Evolutionary conservation across 805 yeast species (phyloP).

Genomic region (Saturnispora sanitii): DNA sequence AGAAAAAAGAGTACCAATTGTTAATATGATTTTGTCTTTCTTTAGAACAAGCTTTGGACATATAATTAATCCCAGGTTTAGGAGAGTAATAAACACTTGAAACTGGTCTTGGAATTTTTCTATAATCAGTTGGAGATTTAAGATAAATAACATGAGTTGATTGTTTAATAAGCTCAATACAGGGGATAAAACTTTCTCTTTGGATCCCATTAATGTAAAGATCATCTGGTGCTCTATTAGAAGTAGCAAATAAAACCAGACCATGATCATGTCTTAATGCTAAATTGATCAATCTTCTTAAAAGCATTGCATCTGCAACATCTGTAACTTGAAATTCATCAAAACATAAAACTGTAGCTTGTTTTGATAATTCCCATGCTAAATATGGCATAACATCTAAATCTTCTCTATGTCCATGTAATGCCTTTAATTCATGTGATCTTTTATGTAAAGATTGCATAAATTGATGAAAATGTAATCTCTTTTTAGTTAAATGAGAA

Average conservation of each 20-base stretch:
- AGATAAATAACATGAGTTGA: conserved; percentile 69
- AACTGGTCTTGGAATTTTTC: conserved; percentile 77
- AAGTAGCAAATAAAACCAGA: conserved; percentile 81
- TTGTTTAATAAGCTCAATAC: conserved; percentile 68
- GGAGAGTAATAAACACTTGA: conserved; percentile 75
- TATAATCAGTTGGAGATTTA: conserved; percentile 88
- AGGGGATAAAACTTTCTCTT: conserved; percentile 83
- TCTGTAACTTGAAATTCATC: conserved; percentile 98
- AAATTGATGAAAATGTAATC: conserved; percentile 93
- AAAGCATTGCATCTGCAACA: conserved; percentile 96
- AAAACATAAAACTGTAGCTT: conserved; percentile 75
- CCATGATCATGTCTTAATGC: conserved; percentile 72
- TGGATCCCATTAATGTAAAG: conserved; percentile 91
- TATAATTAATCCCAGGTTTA: conserved; percentile 46
- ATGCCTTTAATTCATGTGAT: conserved; percentile 59
- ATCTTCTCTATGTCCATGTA: conserved; percentile 56
- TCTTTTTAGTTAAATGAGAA: conserved; percentile 56
- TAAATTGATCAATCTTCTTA: conserved; percentile 61
- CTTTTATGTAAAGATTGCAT: conserved; percentile 91
- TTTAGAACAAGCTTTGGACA: conserved; percentile 38
- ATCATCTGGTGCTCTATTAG: conserved; percentile 92
- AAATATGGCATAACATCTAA: conserved; percentile 75
- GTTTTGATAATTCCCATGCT: conserved; percentile 73
- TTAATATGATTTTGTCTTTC: conserved; percentile 54
- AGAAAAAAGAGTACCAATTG: conserved; percentile 72